Base-by-base conservation (phyloP, 2,329 filamentous ascomycete species). In the Ophiostoma sp. region DNA sequence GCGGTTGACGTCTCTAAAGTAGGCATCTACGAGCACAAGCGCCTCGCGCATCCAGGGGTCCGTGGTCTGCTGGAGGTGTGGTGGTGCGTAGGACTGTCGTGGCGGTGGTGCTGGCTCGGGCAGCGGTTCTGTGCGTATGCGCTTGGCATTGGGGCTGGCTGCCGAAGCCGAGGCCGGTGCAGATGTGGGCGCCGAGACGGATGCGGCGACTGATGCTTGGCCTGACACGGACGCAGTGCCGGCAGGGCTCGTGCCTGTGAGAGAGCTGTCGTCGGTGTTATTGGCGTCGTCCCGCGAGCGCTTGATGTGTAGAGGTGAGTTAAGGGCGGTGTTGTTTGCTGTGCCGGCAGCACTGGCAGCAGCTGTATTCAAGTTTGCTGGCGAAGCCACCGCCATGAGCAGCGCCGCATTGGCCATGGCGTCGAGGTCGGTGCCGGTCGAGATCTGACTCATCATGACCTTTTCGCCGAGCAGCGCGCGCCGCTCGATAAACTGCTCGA, bases 1-100 rank as follows among this genome's bases (percentile, higher is more conserved):
- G 3, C 80, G 76, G 71, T 83, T 80, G 27, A 83, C 80, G 69
- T 83, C 80, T 20, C 80, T 78, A 69, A 83, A 82, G 74, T 82
- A 83, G n/a, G 82, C 81, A 69, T 83, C 79, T 8, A 81, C 77
- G 33, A 81, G 80, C 13, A 70, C 41, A 1, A 68, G 68, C 1
- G 76, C 74, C 48, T 74, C 65, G 65, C 65, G 65, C 65, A 67
- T 67, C 65, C 65, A 67, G 11, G 65, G 65, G 39, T 67, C 65
- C 68, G 0, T 72, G 71, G 67, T 76, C 71, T 35, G 70, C 33
- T 15, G 75, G 69, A 71, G 80, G 72, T 6, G 72, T 68, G 31
- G 77, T 73, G 27, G 65, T n/a, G 33, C 6, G n/a, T 39, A 60
- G 23, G 64, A 67, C 44, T 57, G 44, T 48, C 64, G 35, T 11